A percentile compares a stretch with the other conserved stretches of the same genome.
phyloP scores from a whole-genome alignment of 2,329 filamentous ascomycete genomes.

The Colletotrichum godetiae region DNA sequence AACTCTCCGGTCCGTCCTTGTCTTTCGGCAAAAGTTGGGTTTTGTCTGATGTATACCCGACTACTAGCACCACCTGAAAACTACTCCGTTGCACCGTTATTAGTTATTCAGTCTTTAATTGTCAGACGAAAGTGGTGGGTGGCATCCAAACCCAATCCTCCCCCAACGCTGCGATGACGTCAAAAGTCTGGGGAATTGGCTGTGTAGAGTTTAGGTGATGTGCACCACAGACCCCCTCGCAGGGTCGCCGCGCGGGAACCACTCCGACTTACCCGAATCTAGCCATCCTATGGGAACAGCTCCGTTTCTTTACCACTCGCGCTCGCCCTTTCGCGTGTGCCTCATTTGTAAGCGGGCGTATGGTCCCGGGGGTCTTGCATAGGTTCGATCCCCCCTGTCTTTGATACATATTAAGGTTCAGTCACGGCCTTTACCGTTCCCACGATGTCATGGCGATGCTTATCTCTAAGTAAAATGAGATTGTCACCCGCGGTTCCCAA shows the following conservation, averaged over 20 bases:
- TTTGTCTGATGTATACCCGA: background rate
- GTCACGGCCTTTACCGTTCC: background rate
- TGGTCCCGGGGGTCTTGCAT: background rate
- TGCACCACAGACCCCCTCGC: slow-evolving; percentile 6
- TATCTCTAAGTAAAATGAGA: slow-evolving; percentile 16
- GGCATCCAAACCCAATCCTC: background rate
- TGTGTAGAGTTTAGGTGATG: slow-evolving; percentile 1
- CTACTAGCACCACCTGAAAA: background rate
- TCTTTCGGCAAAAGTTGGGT: background rate
- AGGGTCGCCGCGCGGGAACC: background rate
- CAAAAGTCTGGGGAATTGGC: slow-evolving; percentile 18
- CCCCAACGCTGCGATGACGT: slow-evolving; percentile 21
- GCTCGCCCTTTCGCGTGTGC: background rate
- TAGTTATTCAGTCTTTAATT: too few relatives aligned
- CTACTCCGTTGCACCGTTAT: background rate
- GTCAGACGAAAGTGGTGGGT: background rate
- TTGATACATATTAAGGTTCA: slow-evolving; percentile 11
- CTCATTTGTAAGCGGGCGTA: slow-evolving; percentile 20
- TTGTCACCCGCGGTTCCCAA: background rate
- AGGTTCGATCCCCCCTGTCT: background rate
- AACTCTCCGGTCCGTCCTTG: background rate
- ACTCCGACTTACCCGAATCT: background rate
- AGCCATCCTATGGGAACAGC: slow-evolving; percentile 10
- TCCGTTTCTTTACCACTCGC: slow-evolving; percentile 17
- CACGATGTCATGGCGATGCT: background rate